Base-by-base conservation (phyloP, 2,329 filamentous ascomycete species). In the Neonectria coccinea region DNA sequence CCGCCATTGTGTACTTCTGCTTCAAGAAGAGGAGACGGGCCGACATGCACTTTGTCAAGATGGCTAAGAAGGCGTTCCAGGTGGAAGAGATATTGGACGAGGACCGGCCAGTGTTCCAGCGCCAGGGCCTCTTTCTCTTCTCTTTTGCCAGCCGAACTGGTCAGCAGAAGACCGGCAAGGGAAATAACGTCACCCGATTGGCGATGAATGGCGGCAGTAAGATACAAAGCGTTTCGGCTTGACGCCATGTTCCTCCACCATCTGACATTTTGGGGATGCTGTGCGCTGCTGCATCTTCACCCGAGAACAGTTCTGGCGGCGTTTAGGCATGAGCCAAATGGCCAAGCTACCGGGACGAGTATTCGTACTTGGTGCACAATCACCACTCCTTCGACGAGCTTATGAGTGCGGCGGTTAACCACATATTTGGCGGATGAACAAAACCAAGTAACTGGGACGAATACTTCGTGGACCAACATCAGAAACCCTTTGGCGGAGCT, bases 11-110 rank as follows among this genome's bases (percentile, higher is more conserved):
- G 51, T 91, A 89, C 79, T 98, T 99, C 80, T 97, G 95, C 82
- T 97, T 97, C 85, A 98, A 97, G 84, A 95, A 93, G 81, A 86
- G 96, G 70, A 88, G 96, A 75, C 87, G 93, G 65, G 96, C 91
- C 45, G 91, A 94, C 75, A 84, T 90, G 81, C 87, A 91, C 64
- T 93, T 93, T 74, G 84, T 94, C 75, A 92, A 91, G 77, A 86
- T 86, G 75, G 89, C 90, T 16, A 88, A 83, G 75, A 93, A 91
- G 79, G 79, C 82, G 39, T 94, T 94, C 74, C 72, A 80, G 14
- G 85, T 92, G 18, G 83, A 84, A 39, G 88, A 91, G 73, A 77
- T 92, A 41, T 80, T 81, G 48, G 90, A 92, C 71, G 85, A 89
- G 64, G 88, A 90, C 67, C 80, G 84, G 29, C 80, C 84, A 1